Evolutionary conservation across 2,329 filamentous ascomycete genomes (phyloP).

Genomic region (Malbranchea zuffiana): DNA sequence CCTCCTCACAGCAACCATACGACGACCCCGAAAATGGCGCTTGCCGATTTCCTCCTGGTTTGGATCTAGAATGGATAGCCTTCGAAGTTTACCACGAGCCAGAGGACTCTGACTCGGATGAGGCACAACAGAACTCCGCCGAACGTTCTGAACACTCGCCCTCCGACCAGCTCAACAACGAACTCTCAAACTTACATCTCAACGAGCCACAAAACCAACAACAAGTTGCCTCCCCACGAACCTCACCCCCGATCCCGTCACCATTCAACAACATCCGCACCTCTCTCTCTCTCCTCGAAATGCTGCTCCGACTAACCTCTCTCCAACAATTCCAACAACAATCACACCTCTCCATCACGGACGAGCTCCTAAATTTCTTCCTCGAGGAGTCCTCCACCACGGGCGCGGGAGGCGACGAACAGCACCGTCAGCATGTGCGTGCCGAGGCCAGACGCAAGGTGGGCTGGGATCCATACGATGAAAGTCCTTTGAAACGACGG

Average conservation of each 20-base stretch:
- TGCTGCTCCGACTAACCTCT: slow-evolving; percentile 72
- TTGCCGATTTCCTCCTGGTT: slow-evolving; percentile 57
- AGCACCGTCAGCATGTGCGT: slow-evolving; percentile 49
- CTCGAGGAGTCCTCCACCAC: slow-evolving; percentile 58
- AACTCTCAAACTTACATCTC: slow-evolving; percentile 20
- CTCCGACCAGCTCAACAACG: slow-evolving; percentile 6
- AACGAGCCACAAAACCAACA: slow-evolving; percentile 27
- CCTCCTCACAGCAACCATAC: slow-evolving; percentile 7
- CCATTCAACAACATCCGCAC: slow-evolving; percentile 46
- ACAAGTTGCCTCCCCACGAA: slow-evolving; percentile 38
- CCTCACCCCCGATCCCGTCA: slow-evolving; percentile 13
- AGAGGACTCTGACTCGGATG: slow-evolving; percentile 46
- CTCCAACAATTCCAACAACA: slow-evolving; percentile 87
- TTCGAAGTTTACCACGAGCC: slow-evolving; percentile 69
- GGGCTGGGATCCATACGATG: slow-evolving; percentile 62
- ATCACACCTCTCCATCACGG: slow-evolving; percentile 78
- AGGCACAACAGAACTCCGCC: slow-evolving; percentile 27
- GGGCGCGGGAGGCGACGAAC: slow-evolving; percentile 51
- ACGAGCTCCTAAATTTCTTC: slow-evolving; percentile 83
- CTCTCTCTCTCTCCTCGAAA: slow-evolving; percentile 73
- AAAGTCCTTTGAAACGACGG: slow-evolving; percentile 55
- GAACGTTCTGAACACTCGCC: slow-evolving; percentile 14
- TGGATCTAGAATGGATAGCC: slow-evolving; percentile 85
- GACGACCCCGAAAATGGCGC: slow-evolving; percentile 26
- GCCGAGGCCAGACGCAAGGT: slow-evolving; percentile 51